Evolutionary conservation across 306 rosid genomes (phyloP).

Genomic region (Gillenia trifoliata): DNA sequence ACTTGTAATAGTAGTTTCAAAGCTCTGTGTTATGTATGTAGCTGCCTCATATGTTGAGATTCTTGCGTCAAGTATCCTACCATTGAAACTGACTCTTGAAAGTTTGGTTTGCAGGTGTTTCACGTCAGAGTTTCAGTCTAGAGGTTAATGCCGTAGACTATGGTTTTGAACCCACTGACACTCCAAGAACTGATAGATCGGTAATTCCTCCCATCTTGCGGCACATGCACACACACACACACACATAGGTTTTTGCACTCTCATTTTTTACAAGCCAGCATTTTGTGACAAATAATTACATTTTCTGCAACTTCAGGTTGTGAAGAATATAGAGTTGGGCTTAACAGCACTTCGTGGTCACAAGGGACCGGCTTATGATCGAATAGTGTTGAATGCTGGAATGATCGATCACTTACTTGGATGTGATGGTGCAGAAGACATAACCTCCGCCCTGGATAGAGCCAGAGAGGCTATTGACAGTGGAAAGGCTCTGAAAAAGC

Average conservation of each 20-base stretch:
- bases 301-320: slow-evolving; percentile 43
- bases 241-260: not conserved
- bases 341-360: slow-evolving; percentile 76
- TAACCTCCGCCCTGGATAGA: slow-evolving; percentile 67
- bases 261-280: not conserved
- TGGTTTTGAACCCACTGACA: slow-evolving; percentile 83
- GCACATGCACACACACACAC: not conserved
- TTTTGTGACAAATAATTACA: slow-evolving; percentile 14
- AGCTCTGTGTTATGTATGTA: not conserved
- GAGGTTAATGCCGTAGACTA: slow-evolving; percentile 85
- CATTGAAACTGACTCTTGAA: slow-evolving; percentile 10
- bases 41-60: slow-evolving; percentile 19
- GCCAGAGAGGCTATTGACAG: slow-evolving; percentile 94
- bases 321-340: slow-evolving; percentile 85
- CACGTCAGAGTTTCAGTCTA: slow-evolving; percentile 72
- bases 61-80: slow-evolving; percentile 3
- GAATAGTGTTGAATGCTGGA: slow-evolving; percentile 86
- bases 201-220: slow-evolving; percentile 29
- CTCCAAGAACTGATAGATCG: slow-evolving; percentile 98
- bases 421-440: slow-evolving; percentile 80
- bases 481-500: slow-evolving; percentile 77
- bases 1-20: not conserved
- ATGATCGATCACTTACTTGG: slow-evolving; percentile 93
- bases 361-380: slow-evolving; percentile 91
- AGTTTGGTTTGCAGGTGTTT: slow-evolving; percentile 61